A percentile compares a stretch with the other conserved stretches of the same genome.
phyloP scores from a whole-genome alignment of 202 grass and related monocot genomes.

The Setaria viridis region DNA sequence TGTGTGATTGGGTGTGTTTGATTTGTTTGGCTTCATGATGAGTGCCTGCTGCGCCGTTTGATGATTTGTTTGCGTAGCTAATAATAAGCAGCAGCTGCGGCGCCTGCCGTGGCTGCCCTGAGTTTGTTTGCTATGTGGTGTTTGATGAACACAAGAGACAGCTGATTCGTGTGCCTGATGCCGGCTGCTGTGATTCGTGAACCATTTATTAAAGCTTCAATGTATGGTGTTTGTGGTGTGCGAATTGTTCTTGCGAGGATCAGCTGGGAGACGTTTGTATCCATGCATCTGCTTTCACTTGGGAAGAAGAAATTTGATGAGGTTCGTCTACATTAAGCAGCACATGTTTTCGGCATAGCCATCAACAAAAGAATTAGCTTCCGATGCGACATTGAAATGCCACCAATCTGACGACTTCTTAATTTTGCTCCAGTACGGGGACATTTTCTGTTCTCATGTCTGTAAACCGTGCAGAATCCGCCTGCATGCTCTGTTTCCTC shows the following conservation, averaged over 20 bases:
- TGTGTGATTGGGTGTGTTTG: too few relatives aligned
- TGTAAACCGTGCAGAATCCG: neutral
- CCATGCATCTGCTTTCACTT: neutral
- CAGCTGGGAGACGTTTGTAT: neutral
- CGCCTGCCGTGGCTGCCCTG: neutral
- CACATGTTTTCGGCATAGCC: neutral
- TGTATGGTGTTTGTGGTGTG: neutral
- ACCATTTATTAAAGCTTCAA: neutral
- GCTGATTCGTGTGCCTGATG: neutral
- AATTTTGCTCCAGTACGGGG: neutral
- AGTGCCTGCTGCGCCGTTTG: neutral
- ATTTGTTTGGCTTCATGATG: neutral
- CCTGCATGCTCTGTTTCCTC: neutral
- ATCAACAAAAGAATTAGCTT: neutral
- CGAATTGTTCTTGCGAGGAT: neutral
- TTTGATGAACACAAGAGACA: neutral
- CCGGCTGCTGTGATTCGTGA: neutral
- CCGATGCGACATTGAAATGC: neutral
- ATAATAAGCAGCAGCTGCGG: neutral
- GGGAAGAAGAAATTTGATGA: neutral
- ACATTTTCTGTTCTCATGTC: neutral
- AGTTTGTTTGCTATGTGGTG: neutral
- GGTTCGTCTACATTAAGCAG: neutral
- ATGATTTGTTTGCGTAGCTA: too few relatives aligned
- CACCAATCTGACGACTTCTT: neutral